Conservation (phyloP, 331 rosid genomes). For the Acacia pycnantha region DNA sequence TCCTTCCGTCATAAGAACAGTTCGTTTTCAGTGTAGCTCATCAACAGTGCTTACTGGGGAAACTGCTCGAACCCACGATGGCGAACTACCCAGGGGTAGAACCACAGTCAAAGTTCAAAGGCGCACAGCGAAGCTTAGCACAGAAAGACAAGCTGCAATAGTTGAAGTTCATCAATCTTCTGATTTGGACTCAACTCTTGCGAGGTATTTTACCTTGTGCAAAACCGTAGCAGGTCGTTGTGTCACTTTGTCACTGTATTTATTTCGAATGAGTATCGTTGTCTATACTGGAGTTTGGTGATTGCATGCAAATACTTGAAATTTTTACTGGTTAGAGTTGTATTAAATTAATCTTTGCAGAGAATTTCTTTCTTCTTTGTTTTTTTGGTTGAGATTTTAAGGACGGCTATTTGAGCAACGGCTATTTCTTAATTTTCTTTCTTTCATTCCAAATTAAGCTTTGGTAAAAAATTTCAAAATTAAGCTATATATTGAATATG, state of each 20-base stretch:
- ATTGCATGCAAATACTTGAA: neutral
- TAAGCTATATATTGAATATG: neutral
- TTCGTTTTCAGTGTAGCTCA: slow-evolving; percentile 21
- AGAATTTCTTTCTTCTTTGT: neutral
- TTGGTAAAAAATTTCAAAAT: neutral
- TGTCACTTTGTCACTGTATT: neutral
- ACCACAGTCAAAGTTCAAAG: slow-evolving; percentile 25
- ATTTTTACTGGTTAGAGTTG: neutral
- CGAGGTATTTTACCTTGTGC: slow-evolving; percentile 43
- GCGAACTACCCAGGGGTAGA: neutral
- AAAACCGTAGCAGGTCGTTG: neutral
- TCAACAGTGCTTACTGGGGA: slow-evolving; percentile 20
- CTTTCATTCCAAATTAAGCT: neutral
- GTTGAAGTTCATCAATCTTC: slow-evolving; percentile 56
- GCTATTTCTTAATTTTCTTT: neutral
- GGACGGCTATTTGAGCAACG: neutral
- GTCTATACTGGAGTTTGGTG: too few species aligned
- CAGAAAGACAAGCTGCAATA: slow-evolving; percentile 51
- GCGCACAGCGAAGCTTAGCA: slow-evolving; percentile 40
- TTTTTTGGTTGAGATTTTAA: neutral
- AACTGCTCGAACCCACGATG: slow-evolving; percentile 10
- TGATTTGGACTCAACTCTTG: slow-evolving; percentile 54
- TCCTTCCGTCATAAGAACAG: slow-evolving; percentile 18
- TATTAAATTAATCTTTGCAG: neutral
- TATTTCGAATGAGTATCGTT: neutral